These are phyloP conservation scores for Platanthera zijinensis DNA, from an alignment of 106 monocot species.

Conservation along the genomic window DNA sequence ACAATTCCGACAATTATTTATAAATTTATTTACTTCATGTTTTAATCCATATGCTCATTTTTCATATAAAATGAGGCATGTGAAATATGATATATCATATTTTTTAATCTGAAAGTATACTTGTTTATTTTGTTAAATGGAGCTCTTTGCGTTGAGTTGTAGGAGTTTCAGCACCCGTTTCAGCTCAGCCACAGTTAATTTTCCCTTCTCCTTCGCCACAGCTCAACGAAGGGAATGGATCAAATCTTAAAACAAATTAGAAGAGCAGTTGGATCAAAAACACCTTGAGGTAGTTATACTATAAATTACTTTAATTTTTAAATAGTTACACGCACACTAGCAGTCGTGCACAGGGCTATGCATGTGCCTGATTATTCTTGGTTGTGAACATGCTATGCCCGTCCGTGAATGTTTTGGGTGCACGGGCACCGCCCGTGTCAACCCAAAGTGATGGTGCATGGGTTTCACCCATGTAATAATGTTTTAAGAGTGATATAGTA, in stretches of 20 bases:
- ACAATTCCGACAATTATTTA: not conserved
- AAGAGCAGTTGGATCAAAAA: conserved; percentile 15
- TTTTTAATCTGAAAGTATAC: not conserved
- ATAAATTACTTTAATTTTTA: not conserved
- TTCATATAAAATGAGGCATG: not conserved
- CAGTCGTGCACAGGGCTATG: no score
- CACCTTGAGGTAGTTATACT: conserved; percentile 31
- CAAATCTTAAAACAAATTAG: conserved; percentile 54
- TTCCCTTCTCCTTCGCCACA: conserved; percentile 44
- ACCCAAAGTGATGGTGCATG: no score
- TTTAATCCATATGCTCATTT: not conserved
- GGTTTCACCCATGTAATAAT: no score
- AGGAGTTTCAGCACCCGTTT: conserved; percentile 21
- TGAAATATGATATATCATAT: not conserved
- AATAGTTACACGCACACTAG: not conserved
- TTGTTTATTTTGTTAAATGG: not conserved
- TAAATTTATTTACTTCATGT: no score
- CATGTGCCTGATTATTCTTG: no score
- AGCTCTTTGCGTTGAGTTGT: conserved; percentile 7
- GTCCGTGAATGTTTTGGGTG: no score
- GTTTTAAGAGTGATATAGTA: no score
- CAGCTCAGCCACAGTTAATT: conserved; percentile 42
- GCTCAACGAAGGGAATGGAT: conserved; percentile 48
- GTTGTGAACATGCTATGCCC: no score
- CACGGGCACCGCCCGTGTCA: no score